Percentiles rank a stretch among this genome's conserved stretches.
Conservation (phyloP, 1,284 basidiomycete genomes). For the Leucoagaricus sp. region DNA sequence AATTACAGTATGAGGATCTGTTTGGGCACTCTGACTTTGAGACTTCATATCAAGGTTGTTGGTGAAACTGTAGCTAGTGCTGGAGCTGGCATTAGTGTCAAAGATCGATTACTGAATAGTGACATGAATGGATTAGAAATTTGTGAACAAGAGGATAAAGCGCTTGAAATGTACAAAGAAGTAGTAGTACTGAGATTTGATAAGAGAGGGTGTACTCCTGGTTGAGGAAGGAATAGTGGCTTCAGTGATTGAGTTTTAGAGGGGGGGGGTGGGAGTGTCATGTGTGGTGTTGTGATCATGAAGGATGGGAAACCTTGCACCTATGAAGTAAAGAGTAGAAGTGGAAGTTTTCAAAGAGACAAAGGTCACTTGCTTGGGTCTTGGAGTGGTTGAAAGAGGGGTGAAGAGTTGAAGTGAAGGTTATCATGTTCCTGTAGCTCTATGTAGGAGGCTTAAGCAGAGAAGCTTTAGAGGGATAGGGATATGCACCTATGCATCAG, state of each 20-base stretch:
- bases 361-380: constrained; percentile 51
- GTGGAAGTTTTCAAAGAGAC: constrained; percentile 51
- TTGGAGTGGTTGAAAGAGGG: constrained; percentile 60
- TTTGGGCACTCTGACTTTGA: no score
- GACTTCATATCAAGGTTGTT: constrained; percentile 29
- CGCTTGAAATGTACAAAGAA: neutral
- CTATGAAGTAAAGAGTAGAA: constrained; percentile 51
- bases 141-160: constrained; percentile 38
- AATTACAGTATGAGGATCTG: constrained; percentile 29
- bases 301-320: constrained; percentile 36
- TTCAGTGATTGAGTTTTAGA: constrained; percentile 46
- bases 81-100: constrained; percentile 20
- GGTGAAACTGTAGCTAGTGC: constrained; percentile 26
- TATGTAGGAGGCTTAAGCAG: neutral
- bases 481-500: constrained; percentile 54
- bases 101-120: constrained; percentile 49
- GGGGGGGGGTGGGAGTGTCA: constrained; percentile 68
- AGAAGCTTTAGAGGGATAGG: neutral
- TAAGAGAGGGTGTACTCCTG: constrained; percentile 23
- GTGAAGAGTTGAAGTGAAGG: constrained; percentile 66
- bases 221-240: constrained; percentile 66
- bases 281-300: constrained; percentile 53
- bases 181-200: neutral
- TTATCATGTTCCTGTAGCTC: constrained; percentile 50
- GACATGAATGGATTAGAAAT: constrained; percentile 68